Evolutionary conservation across 345 rosid species (phyloP).

Genomic region (Anastatica hierochuntica): DNA sequence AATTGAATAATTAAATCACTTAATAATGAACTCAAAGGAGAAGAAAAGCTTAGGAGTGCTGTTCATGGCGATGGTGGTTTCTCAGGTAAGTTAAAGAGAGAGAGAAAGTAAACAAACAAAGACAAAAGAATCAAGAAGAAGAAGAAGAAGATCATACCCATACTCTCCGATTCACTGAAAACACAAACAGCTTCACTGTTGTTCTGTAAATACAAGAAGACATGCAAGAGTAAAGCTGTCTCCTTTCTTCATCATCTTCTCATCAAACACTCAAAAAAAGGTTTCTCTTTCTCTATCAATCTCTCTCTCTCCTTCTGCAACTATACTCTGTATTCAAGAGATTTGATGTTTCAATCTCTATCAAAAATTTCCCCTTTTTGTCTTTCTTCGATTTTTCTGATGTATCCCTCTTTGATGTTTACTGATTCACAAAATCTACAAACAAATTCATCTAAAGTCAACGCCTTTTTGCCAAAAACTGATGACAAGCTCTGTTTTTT

Average conservation of each 20-base stretch:
- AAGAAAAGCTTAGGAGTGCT: slow-evolving; percentile 1
- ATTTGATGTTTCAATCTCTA: background rate
- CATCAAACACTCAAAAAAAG: slow-evolving; percentile 2
- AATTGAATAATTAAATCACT: slow-evolving; percentile 19
- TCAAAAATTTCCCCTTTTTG: background rate
- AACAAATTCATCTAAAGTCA: slow-evolving; percentile 15
- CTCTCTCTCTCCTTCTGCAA: background rate
- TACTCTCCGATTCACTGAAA: background rate
- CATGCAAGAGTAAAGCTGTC: slow-evolving; percentile 16
- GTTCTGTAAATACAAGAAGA: slow-evolving; percentile 3
- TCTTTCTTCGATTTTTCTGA: slow-evolving; percentile 1
- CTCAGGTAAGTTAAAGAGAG: slow-evolving; percentile 5
- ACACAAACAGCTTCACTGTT: no score
- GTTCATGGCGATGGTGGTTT: slow-evolving; percentile 24
- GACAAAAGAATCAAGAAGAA: background rate
- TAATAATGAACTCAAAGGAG: slow-evolving; percentile 16
- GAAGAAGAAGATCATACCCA: background rate
- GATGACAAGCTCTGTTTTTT: background rate
- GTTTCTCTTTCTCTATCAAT: background rate
- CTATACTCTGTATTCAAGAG: background rate
- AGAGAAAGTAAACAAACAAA: background rate
- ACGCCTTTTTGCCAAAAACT: slow-evolving; percentile 24
- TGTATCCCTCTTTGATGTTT: slow-evolving; percentile 23
- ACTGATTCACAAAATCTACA: slow-evolving; percentile 6
- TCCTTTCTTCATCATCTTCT: slow-evolving; percentile 7